Conservation (phyloP, 352 stramenopile genomes). For the Globisporangium polare region DNA sequence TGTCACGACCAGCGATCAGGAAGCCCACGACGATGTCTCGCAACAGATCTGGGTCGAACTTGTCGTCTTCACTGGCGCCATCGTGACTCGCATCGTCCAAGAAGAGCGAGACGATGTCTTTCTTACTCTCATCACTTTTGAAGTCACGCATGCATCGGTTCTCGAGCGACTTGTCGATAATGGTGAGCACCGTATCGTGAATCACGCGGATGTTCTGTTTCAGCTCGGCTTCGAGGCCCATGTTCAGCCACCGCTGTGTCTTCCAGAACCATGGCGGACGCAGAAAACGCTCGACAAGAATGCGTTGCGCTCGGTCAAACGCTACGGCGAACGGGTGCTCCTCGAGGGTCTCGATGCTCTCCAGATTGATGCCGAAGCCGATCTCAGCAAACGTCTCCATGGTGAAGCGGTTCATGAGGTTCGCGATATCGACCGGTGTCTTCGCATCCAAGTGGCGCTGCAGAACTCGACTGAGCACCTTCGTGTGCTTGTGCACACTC, state of each 20-base stretch:
- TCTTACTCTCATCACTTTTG: constrained; percentile 8
- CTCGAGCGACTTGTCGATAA: constrained; percentile 14
- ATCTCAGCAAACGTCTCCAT: constrained; percentile 30
- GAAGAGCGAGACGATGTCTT: constrained; percentile 21
- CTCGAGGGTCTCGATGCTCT: background rate
- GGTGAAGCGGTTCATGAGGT: constrained; percentile 24
- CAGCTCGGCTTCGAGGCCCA: constrained; percentile 20
- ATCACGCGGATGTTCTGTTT: constrained; percentile 4
- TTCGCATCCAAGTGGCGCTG: background rate
- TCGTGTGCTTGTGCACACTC: constrained; percentile 1
- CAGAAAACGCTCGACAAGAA: constrained; percentile 25
- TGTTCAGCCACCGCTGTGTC: constrained; percentile 26
- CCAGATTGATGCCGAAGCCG: constrained; percentile 27
- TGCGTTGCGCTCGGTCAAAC: constrained; percentile 31
- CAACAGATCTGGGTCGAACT: constrained; percentile 30
- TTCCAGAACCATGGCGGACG: constrained; percentile 36
- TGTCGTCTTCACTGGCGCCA: background rate
- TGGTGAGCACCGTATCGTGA: constrained; percentile 2
- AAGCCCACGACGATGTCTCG: constrained; percentile 69
- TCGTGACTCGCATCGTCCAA: constrained; percentile 21
- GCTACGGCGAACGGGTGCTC: constrained; percentile 35
- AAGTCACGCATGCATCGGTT: background rate
- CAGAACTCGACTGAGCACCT: constrained; percentile 11
- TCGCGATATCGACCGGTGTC: background rate
- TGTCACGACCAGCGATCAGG: constrained; percentile 67